Evolutionary conservation across 78 protist species (phyloP), one percentile per base, ranked within the genome.

Genomic region (Pigoraptor vietnamica): DNA sequence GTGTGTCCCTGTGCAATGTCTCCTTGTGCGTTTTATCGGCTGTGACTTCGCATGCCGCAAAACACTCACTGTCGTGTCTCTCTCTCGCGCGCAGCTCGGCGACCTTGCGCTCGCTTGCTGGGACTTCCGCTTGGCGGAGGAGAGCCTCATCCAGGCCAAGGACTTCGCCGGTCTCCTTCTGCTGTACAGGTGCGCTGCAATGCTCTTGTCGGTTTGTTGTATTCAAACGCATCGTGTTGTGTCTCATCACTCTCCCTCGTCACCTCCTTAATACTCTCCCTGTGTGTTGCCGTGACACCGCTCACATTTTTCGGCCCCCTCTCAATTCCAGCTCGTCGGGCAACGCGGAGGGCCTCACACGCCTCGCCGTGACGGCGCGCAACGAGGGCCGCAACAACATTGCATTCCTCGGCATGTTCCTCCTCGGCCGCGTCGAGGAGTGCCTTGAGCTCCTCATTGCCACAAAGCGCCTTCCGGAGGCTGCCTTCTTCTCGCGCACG

Each of bases 401-500:
- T 34, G 92, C 95, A 24, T 97, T 96, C 37, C 89, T 92, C 33
- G 37, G 93, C 79, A 24, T 67, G 33, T 93, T 92, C 40, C 25
- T 95, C 33, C 39, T 83, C 24, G 93, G 95, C 21, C 2, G 86
- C 10, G 39, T 96, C 23, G 83, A 90, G 39, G 91, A 93, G 19
- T 97, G 99, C 94, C 1, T 97, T 36, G 94, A 94, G 39, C 92
- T 97, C 39, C 95, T 98, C 24, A 2, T 36, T 25, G 81, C 23
- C 24, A 93, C 95, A 6, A 93, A 94, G 36, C 95, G 97, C 34
- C 23, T 93, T 39, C 92, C 99, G 36, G 98, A 97, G 82, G 99
- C 99, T 0, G 96, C 98, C 37, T 95, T 98, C 94, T 93, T 98
- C 86, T 97, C 99, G 2, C 96, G 98, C 81, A 97, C 99, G 23